Evolutionary conservation across 345 rosid genomes (phyloP), one percentile per base, ranked within the genome.

Genomic region (Hypericum perforatum): DNA sequence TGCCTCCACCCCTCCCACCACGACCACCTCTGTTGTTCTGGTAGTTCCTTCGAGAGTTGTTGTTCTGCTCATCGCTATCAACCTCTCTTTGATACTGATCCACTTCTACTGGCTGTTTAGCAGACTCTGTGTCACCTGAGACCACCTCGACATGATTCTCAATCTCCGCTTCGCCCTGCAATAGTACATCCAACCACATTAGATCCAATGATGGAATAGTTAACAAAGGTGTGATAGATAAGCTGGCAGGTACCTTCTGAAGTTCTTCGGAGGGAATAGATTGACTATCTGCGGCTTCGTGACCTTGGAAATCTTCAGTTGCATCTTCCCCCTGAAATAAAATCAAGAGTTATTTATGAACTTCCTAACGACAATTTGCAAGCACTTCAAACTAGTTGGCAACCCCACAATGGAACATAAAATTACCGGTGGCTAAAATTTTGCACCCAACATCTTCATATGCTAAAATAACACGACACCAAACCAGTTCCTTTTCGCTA

Each of bases 1-100:
- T 75, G 6, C 85, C 76, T 16, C 86, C 82, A 62, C 86, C 77
- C 32, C 77, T 75, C 45, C 79, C 56, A 48, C 84, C 50, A 14
- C 50, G 50, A 46, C 50, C 53, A 3, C 83, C 86, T 66, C 91
- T 73, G 56, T 81, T 82, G 73, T 78, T 82, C 75, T 74, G 92
- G 62, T 74, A 67, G 53, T 71, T 46, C 51, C 96, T 80, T 38
- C 90, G 81, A 8, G 70, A 76, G 41, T n/a, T 53, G 52, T 69
- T 74, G 55, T 79, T 91, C 59, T 68, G 81, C 51, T 77, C 75
- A 70, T 54, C 73, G 2, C 49, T 14, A 7, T 81, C 84, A 10
- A 48, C 53, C 41, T 54, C 61, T 39, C 76, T 69, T 7, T 49
- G 38, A 55, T 57, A 61, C 53, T 66, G 69, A 45, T 76, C 78